Evolutionary conservation across 140 eudicot genomes (phyloP).

Genomic region (Flaveria floridana): DNA sequence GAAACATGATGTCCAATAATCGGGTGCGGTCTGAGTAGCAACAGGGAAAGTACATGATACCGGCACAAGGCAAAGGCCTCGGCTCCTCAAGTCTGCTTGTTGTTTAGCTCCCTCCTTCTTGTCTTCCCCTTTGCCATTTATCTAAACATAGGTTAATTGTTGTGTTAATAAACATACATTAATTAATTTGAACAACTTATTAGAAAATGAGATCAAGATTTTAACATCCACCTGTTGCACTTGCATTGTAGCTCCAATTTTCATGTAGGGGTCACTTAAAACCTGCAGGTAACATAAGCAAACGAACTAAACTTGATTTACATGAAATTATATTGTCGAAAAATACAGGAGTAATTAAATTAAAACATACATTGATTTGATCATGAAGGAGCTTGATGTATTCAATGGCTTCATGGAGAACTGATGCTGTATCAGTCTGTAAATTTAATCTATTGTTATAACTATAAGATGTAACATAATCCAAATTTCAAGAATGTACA

Average conservation of each 20-base stretch:
- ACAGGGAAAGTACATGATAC: conserved; percentile 85
- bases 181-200: not conserved
- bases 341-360: not conserved
- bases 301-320: not conserved
- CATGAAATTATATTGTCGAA: not conserved
- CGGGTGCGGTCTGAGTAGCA: conserved; percentile 62
- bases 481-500: not conserved
- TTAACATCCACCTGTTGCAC: conserved; percentile 54
- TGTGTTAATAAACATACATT: not conserved
- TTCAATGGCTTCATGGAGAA: conserved; percentile 93
- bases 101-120: conserved; percentile 40
- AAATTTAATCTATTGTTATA: not conserved
- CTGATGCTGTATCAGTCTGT: conserved; percentile 98
- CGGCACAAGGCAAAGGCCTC: conserved; percentile 93
- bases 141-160: conserved; percentile 28
- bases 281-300: conserved; percentile 42
- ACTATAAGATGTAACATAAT: no score
- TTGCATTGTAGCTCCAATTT: conserved; percentile 64
- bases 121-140: conserved; percentile 22
- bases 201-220: not conserved
- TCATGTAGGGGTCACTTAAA: conserved; percentile 67
- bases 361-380: conserved; percentile 72
- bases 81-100: conserved; percentile 54
- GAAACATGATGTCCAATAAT: conserved; percentile 84
- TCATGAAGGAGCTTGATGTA: conserved; percentile 89